Evolutionary conservation across 2,329 filamentous ascomycete species (phyloP), one percentile per base, ranked within the genome.

Genomic region (Venturia pyrina): DNA sequence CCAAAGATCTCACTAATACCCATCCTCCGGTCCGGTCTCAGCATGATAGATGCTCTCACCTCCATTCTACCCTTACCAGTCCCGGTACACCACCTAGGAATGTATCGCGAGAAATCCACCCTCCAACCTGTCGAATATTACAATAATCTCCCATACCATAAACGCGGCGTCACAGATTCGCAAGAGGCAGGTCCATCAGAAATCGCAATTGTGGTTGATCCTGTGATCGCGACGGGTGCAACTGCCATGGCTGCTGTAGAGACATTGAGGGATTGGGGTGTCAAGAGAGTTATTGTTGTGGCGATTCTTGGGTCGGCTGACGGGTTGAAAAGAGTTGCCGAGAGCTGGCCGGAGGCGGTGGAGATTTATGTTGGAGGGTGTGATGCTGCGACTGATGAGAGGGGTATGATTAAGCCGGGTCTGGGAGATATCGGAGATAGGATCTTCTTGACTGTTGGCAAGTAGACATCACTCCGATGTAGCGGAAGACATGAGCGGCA

Each of bases 101-200:
- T 98, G 73, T 98, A 93, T 82, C 91, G 93, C 73, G 93, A 97
- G 75, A 91, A 89, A 67, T 86, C 86, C 66, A 93, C 90, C 57
- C 87, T 97, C 66, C 87, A 91, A 72, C 91, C 93, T 3, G 93
- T 97, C 67, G 93, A 96, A 78, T 96, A 97, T 84, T 97, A 97
- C 84, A 97, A 97, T 82, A 96, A 96, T 78, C 87, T 97, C 24
- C 92, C 92, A 44, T 88, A 90, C 78, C 89, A 91, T 78, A 75
- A 81, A 48, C 80, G 71, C 65, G 56, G 63, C 11, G 79, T 78
- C 68, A 74, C 77, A 43, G 73, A 78, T 3, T 76, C 80, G 1
- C 75, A 63, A 62, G 72, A 78, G 57, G 65, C 62, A 32, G 74
- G 75, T 4, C 75, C 77, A 17, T 77, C 85, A 1, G 81, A 84